Base-by-base conservation (phyloP, 1,139 yeast species). In the Magnusiomyces tetraspermus region DNA sequence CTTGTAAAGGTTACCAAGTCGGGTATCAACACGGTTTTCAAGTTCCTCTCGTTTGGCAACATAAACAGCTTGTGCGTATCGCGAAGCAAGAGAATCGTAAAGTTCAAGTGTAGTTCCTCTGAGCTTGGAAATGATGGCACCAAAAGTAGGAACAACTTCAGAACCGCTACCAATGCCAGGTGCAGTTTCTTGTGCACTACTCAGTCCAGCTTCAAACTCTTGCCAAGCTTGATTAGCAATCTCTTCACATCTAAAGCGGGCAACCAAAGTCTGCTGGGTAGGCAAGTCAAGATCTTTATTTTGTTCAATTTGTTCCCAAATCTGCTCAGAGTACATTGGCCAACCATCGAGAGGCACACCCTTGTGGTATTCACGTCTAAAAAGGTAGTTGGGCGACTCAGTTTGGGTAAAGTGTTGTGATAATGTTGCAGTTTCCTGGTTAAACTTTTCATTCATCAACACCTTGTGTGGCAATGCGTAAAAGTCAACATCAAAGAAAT, bases 251-350 rank as follows among this genome's bases (percentile, higher is more conserved):
- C 96, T 82, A 71, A 88, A 92, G 61, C 92, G 81, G 3, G 98
- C 96, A 21, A 92, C 97, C 56, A 92, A 73, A 46, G 88, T 86
- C 67, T 92, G 98, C 66, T 92, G 98, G 0, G 97, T 90, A 26
- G 98, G 98, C 60, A 92, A 76, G 69, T 92, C 98, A 60, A 92
- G 77, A 65, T 92, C 98, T 68, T 88, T 90, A 69, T 92, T 92
- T 56, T 78, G 76, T 67, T 89, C 95, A 62, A 92, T 92, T 67
- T 89, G 96, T 51, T 85, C 83, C 98, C 98, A 92, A 59, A 96
- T 83, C 63, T 83, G 86, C 53, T 82, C 84, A 0, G 97, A 90
- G 63, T 92, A 92, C 70, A 89, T 71, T 3, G 94, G 79, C 97
- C 98, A 92, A 15, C 97, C 98, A 68, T 92, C 98, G 50, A 92